These are phyloP conservation scores for Exophiala oligosperma DNA, from an alignment of 2,329 filamentous ascomycete species.

Conservation along the genomic window DNA sequence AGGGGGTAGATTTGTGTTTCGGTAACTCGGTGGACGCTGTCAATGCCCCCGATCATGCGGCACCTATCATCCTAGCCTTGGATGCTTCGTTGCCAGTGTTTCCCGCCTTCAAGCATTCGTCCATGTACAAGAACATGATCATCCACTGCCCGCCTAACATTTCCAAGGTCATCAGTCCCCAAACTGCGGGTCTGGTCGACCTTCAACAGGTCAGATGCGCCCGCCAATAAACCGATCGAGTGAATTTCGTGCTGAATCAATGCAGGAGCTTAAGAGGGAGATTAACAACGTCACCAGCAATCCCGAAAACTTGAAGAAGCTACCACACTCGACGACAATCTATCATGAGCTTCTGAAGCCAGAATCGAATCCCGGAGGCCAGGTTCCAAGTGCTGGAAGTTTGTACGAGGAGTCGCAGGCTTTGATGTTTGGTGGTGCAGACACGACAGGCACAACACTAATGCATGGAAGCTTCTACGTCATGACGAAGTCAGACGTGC, in stretches of 20 bases:
- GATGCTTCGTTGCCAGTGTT: conserved; percentile 26
- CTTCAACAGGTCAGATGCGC: conserved; percentile 34
- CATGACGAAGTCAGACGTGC: conserved; percentile 35
- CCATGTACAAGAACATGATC: conserved; percentile 38
- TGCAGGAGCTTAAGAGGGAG: conserved; percentile 25
- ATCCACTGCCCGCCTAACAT: conserved; percentile 39
- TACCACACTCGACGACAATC: conserved; percentile 39
- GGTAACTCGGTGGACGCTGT: conserved; percentile 29
- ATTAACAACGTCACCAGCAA: conserved; percentile 30
- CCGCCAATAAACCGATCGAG: neutral
- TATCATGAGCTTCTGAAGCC: conserved; percentile 38
- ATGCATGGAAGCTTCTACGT: conserved; percentile 45
- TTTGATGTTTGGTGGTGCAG: conserved; percentile 48
- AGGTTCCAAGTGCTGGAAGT: conserved; percentile 33
- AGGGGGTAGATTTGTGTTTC: conserved; percentile 19
- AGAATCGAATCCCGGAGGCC: conserved; percentile 33
- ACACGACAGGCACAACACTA: conserved; percentile 46
- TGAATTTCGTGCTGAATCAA: neutral
- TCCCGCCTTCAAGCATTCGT: conserved; percentile 27
- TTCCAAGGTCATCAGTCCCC: conserved; percentile 38
- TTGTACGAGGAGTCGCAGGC: conserved; percentile 46
- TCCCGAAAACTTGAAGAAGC: conserved; percentile 30
- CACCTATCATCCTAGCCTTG: conserved; percentile 29
- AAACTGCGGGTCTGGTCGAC: conserved; percentile 40
- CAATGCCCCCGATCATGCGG: conserved; percentile 19